These are phyloP conservation scores for Rubus idaeus DNA, from an alignment of 306 rosid species.

Conservation along the genomic window DNA sequence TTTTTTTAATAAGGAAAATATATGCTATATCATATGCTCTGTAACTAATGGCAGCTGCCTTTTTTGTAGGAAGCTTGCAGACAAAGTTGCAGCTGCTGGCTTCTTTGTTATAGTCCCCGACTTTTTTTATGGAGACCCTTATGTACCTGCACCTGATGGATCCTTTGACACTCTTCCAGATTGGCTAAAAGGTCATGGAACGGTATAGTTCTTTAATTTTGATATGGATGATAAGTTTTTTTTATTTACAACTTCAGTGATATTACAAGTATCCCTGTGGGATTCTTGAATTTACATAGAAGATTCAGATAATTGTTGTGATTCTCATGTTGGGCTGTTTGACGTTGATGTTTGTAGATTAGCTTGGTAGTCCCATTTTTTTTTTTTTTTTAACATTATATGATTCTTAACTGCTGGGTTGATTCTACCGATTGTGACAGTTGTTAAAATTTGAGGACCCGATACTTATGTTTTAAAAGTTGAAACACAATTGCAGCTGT, in stretches of 20 bases:
- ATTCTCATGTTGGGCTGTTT: background rate
- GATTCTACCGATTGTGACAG: background rate
- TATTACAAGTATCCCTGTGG: background rate
- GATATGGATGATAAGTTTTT: background rate
- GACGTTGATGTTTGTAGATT: slow-evolving; percentile 2
- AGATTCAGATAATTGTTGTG: background rate
- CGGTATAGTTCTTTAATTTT: slow-evolving; percentile 35
- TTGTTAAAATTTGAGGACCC: background rate
- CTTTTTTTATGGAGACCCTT: slow-evolving; percentile 60
- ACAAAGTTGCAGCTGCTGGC: slow-evolving; percentile 51
- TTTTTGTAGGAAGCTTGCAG: slow-evolving; percentile 55
- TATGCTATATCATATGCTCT: no score
- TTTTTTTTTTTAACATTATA: background rate
- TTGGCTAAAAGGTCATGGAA: slow-evolving; percentile 43
- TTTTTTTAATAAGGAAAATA: background rate
- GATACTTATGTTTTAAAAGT: background rate
- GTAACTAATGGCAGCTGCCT: background rate
- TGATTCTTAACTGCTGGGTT: background rate
- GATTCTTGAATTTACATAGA: background rate
- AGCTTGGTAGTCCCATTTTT: background rate
- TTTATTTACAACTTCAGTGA: no score
- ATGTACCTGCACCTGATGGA: slow-evolving; percentile 17
- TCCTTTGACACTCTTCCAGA: slow-evolving; percentile 20
- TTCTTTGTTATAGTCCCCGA: slow-evolving; percentile 67
- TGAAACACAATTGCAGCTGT: background rate